These are phyloP conservation scores for Apodospora peruviana DNA, from an alignment of 495 filamentous ascomycete species.

Conservation along the genomic window DNA sequence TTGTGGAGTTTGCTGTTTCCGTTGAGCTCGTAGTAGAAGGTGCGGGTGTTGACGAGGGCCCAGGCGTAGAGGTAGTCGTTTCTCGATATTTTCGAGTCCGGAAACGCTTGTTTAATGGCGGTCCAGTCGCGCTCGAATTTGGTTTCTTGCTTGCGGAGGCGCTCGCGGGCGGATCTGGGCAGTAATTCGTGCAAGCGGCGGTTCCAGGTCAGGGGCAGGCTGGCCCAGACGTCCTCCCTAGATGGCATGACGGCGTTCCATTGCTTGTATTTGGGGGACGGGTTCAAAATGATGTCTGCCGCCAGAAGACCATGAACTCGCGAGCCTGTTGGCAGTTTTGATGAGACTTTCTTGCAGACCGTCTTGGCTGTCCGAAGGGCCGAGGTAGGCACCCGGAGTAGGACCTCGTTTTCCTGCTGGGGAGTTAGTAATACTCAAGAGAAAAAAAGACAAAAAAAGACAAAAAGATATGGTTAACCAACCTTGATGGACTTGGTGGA, in stretches of 20 bases:
- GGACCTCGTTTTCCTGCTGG: conserved; percentile 42
- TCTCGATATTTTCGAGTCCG: conserved; percentile 32
- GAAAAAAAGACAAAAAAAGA: too few relatives aligned
- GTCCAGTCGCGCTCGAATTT: conserved; percentile 62
- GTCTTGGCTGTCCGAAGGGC: conserved; percentile 57
- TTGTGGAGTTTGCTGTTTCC: conserved; percentile 41
- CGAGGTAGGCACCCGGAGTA: conserved; percentile 59
- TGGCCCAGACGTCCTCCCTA: conserved; percentile 49
- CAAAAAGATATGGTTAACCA: too few relatives aligned
- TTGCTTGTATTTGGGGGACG: conserved; percentile 23
- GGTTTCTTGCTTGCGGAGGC: conserved; percentile 55
- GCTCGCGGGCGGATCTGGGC: conserved; percentile 34
- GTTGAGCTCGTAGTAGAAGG: conserved; percentile 65
- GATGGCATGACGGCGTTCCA: conserved; percentile 72
- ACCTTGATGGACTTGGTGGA: conserved; percentile 62
- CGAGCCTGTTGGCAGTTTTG: conserved; percentile 41
- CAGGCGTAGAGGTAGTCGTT: conserved; percentile 63
- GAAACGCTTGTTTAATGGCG: conserved; percentile 27
- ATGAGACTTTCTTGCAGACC: conserved; percentile 48
- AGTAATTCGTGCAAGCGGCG: conserved; percentile 40
- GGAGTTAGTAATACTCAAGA: background rate
- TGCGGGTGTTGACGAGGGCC: conserved; percentile 78
- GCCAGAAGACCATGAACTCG: conserved; percentile 66
- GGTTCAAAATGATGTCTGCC: conserved; percentile 57
- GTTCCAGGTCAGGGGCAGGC: conserved; percentile 69